A percentile compares a stretch with the other conserved stretches of the same genome.
These are phyloP conservation scores for Borovskyia barvae DNA, from an alignment of 208 protist species.

Conservation along the genomic window DNA sequence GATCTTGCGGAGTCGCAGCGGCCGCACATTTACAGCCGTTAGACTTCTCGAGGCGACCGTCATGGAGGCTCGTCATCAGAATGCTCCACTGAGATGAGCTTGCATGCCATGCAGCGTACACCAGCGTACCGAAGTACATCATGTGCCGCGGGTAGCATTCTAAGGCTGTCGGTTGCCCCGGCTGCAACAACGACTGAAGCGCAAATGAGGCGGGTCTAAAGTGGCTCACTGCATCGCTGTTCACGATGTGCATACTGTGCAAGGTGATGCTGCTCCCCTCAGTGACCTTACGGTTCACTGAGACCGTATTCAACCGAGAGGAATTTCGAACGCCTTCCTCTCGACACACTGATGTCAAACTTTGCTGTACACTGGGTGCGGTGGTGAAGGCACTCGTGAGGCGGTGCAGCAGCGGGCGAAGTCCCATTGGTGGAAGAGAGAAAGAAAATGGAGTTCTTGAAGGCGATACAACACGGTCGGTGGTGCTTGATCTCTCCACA, in stretches of 20 bases:
- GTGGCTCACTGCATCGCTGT: slow-evolving; percentile 18
- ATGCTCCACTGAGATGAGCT: background rate
- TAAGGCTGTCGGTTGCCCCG: slow-evolving; percentile 27
- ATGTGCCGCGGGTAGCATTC: slow-evolving; percentile 82
- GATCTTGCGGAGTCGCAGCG: too few relatives aligned
- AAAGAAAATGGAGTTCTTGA: background rate
- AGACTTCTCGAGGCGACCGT: background rate
- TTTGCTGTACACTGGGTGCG: background rate
- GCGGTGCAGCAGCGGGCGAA: slow-evolving; percentile 7
- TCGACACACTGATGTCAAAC: background rate
- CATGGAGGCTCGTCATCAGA: background rate
- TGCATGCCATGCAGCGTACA: slow-evolving; percentile 48
- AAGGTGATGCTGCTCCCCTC: slow-evolving; percentile 9
- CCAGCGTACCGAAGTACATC: slow-evolving; percentile 66
- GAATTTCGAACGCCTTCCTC: too few relatives aligned
- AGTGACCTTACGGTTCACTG: too few relatives aligned
- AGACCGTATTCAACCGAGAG: background rate
- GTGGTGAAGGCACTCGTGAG: background rate
- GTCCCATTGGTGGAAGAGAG: background rate
- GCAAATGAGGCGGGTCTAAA: slow-evolving; percentile 35
- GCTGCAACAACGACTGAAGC: slow-evolving; percentile 68
- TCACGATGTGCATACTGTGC: slow-evolving; percentile 58
- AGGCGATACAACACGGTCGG: too few relatives aligned
- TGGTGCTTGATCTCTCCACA: too few relatives aligned
- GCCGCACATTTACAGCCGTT: background rate